A percentile compares a stretch with the other conserved stretches of the same genome.
phyloP scores from a whole-genome alignment of 331 rosid species.

The Malus hybrid region DNA sequence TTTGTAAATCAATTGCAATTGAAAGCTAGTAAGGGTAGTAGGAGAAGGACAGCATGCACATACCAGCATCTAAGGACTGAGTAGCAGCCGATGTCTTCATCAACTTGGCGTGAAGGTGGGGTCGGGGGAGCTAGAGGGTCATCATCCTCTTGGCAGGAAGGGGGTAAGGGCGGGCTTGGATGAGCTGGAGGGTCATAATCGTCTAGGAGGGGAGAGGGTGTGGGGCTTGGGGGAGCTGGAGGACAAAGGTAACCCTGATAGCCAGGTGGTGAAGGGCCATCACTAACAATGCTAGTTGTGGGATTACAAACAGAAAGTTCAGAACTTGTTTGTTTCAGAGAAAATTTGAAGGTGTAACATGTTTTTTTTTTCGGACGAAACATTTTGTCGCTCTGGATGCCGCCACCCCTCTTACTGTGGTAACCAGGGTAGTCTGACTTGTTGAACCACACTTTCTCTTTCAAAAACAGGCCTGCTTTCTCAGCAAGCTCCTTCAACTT shows the following conservation, averaged over 20 bases:
- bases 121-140: background rate
- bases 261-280: background rate
- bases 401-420: constrained; percentile 22
- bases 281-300: background rate
- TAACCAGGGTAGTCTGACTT: constrained; percentile 10
- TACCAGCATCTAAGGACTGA: background rate
- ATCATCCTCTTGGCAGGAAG: background rate
- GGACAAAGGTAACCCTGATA: background rate
- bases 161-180: background rate
- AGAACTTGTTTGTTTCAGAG: background rate
- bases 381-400: background rate
- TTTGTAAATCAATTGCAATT: background rate
- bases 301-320: background rate
- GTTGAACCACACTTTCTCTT: background rate
- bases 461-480: constrained; percentile 11
- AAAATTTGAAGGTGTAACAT: constrained; percentile 17
- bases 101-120: background rate
- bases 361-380: constrained; percentile 3
- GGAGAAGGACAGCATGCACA: background rate
- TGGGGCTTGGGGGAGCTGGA: too few species aligned
- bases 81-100: background rate
- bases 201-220: too few species aligned
- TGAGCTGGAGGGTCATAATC: background rate
- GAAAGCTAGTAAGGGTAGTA: background rate
- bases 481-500: constrained; percentile 6